These are phyloP conservation scores for Fusarium sp. DNA, from an alignment of 2,329 filamentous ascomycete genomes.

Conservation along the genomic window DNA sequence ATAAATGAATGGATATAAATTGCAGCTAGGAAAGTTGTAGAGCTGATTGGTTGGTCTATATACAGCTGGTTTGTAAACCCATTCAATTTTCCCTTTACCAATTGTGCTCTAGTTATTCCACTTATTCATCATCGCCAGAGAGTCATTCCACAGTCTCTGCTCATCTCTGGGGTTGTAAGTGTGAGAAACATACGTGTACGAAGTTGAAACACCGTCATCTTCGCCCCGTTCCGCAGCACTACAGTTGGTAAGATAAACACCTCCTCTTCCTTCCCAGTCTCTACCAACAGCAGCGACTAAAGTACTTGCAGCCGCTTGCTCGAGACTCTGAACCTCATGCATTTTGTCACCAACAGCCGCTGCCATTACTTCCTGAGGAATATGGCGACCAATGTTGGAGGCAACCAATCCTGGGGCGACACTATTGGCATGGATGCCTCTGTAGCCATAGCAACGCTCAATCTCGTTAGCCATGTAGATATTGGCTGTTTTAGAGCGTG, in stretches of 20 bases:
- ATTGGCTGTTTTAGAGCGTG: slow-evolving; percentile 10
- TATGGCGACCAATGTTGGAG: slow-evolving; percentile 4
- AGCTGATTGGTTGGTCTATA: not conserved
- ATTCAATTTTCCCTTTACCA: not conserved
- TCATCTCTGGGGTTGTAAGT: slow-evolving; percentile 9
- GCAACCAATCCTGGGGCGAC: slow-evolving; percentile 7
- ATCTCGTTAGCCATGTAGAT: slow-evolving; percentile 15
- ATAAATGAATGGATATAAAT: too few species aligned
- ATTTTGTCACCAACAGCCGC: not conserved
- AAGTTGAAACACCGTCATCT: not conserved
- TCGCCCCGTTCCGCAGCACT: not conserved
- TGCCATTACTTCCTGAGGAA: slow-evolving; percentile 10
- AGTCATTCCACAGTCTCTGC: slow-evolving; percentile 5
- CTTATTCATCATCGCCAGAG: not conserved
- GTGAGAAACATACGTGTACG: slow-evolving; percentile 3
- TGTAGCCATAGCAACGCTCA: not conserved
- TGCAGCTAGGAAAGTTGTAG: not conserved
- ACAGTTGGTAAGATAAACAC: slow-evolving; percentile 4
- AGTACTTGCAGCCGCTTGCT: slow-evolving; percentile 7
- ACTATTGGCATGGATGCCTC: slow-evolving; percentile 10
- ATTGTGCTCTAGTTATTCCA: not conserved
- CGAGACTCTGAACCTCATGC: not conserved
- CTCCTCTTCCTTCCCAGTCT: slow-evolving; percentile 4
- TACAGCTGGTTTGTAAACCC: not conserved
- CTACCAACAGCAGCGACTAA: not conserved